Evolutionary conservation across 768 basidiomycete species (phyloP).

Genomic region (Paxillus involutus): DNA sequence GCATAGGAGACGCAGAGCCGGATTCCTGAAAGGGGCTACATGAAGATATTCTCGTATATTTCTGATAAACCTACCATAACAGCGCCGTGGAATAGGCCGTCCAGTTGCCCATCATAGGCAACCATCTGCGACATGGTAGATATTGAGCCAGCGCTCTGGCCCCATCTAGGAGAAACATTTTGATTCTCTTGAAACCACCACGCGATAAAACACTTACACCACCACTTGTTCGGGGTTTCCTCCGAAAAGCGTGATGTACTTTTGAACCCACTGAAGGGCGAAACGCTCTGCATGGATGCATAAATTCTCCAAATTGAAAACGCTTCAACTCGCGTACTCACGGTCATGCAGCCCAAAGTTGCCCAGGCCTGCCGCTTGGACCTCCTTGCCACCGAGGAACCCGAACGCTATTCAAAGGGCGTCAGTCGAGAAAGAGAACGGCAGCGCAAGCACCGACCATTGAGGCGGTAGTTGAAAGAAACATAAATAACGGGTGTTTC

Average conservation of each 20-base stretch:
- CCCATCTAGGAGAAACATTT: constrained; percentile 8
- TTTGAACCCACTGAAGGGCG: constrained; percentile 43
- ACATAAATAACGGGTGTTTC: constrained; percentile 19
- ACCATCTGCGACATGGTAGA: constrained; percentile 15
- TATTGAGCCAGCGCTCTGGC: constrained; percentile 16
- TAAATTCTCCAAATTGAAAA: neutral
- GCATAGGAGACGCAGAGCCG: constrained; percentile 7
- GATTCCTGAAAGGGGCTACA: constrained; percentile 8
- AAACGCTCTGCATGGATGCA: constrained; percentile 25
- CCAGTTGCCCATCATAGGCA: constrained; percentile 10
- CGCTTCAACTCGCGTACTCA: constrained; percentile 1
- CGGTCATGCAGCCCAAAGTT: constrained; percentile 42
- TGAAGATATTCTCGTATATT: neutral
- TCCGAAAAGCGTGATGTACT: constrained; percentile 41
- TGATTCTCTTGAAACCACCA: neutral
- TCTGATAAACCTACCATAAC: constrained; percentile 10
- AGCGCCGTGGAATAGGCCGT: constrained; percentile 18
- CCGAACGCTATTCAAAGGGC: constrained; percentile 18
- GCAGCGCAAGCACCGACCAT: constrained; percentile 9
- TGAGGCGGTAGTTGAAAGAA: constrained; percentile 22
- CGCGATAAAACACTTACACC: constrained; percentile 13
- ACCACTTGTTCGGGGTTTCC: constrained; percentile 36
- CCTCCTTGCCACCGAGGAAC: constrained; percentile 28
- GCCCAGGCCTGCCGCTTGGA: constrained; percentile 22
- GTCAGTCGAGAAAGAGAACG: neutral